Evolutionary conservation across 1,284 basidiomycete genomes (phyloP).

Genomic region (Inonotus obliquus): DNA sequence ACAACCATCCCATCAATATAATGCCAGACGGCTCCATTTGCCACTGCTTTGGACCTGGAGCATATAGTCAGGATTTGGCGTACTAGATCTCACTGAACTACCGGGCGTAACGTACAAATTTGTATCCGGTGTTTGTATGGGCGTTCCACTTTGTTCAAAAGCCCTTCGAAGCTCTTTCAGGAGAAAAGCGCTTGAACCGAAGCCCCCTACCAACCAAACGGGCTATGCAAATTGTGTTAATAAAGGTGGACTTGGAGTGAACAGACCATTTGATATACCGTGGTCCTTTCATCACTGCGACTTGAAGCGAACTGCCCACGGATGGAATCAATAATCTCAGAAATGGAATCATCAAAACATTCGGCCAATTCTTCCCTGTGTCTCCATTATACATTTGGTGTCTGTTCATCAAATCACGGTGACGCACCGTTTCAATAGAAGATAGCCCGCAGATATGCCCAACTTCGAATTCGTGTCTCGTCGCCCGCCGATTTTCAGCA

Average conservation of each 20-base stretch:
- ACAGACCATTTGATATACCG: constrained; percentile 24
- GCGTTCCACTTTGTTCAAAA: constrained; percentile 47
- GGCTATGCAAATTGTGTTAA: constrained; percentile 37
- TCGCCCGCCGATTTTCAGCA: constrained; percentile 2
- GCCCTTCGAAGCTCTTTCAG: constrained; percentile 68
- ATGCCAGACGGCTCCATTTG: constrained; percentile 6
- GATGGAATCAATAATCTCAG: constrained; percentile 63
- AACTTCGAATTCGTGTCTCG: not conserved
- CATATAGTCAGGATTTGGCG: not conserved
- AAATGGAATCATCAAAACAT: constrained; percentile 70
- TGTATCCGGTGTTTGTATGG: constrained; percentile 66
- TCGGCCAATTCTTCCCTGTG: constrained; percentile 49
- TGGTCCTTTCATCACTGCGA: constrained; percentile 45
- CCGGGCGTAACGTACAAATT: constrained; percentile 49
- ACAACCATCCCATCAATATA: not conserved
- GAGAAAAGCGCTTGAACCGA: constrained; percentile 73
- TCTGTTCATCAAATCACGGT: not conserved
- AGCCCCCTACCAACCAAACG: constrained; percentile 74
- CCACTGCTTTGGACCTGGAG: constrained; percentile 9
- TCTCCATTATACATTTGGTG: not conserved
- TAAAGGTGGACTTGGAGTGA: not conserved
- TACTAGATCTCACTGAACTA: not conserved
- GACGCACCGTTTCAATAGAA: not conserved
- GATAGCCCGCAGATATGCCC: not conserved
- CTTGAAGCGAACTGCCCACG: constrained; percentile 53